Evolutionary conservation across 805 yeast species (phyloP).

Genomic region (Candida orba): DNA sequence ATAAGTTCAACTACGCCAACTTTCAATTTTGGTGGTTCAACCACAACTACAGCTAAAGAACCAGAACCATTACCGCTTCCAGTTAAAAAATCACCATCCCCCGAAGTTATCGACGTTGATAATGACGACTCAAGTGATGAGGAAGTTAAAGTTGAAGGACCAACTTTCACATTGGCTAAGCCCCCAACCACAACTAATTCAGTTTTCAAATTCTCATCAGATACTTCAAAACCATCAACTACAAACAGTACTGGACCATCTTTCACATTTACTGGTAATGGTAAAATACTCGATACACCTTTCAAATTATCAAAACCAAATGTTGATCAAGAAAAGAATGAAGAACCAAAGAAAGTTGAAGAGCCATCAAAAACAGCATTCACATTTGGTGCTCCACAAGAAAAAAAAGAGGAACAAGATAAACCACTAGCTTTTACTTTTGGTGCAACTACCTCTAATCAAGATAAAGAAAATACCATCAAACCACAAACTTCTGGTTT

Average conservation of each 20-base stretch:
- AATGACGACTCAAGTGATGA: constrained; percentile 39
- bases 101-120: constrained; percentile 7
- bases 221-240: constrained; percentile 10
- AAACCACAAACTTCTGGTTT: too few relatives aligned
- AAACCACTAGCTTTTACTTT: constrained; percentile 17
- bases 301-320: constrained; percentile 25
- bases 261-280: constrained; percentile 30
- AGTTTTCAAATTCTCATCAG: constrained; percentile 39
- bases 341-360: constrained; percentile 4
- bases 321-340: constrained; percentile 3
- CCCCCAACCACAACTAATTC: constrained; percentile 44
- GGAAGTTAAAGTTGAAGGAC: constrained; percentile 66
- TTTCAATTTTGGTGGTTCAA: constrained; percentile 3
- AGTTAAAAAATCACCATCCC: constrained; percentile 6
- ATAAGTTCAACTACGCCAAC: constrained; percentile 1
- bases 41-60: neutral
- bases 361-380: constrained; percentile 5
- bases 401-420: neutral
- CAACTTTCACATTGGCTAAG: constrained; percentile 44
- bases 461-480: neutral
- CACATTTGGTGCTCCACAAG: constrained; percentile 2
- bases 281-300: constrained; percentile 25
- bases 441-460: constrained; percentile 9
- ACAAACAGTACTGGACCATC: constrained; percentile 31
- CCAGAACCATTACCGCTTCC: neutral